Base-by-base conservation (phyloP, 805 yeast species). In the Metschnikowia cubensis region DNA sequence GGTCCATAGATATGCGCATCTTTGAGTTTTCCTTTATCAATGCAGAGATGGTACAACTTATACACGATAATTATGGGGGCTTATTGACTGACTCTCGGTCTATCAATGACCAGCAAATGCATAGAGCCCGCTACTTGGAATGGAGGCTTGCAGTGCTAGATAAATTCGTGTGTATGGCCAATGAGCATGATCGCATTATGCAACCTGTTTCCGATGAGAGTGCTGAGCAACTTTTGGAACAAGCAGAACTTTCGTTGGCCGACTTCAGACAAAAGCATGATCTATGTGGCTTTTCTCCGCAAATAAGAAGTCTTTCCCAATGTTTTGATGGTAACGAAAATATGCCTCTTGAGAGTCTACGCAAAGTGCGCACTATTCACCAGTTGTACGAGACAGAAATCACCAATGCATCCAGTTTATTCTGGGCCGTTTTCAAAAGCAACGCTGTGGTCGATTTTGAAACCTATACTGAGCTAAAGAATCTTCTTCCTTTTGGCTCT, bases 11-110 rank as follows among this genome's bases (percentile, higher is more conserved):
- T 40, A n/a, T 42, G 37, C 45, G 50, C 8, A 37, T 52, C n/a
- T 59, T 57, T 44, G 33, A 48, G 7, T 56, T 55, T 25, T 43
- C 48, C 6, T 57, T 60, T 22, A 42, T 50, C 13, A 45, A 48
- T 25, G 45, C 45, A 3, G 51, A 59, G 18, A 42, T 42, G 22
- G 52, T 62, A 2, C 46, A 53, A 31, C 32, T 37, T 7, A 35
- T 54, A 7, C 47, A 32, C 17, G 10, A 20, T 20, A 15, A 39
- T 10, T 49, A 42, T 31, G 54, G 52, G 15, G 41, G 39, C 17
- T 29, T 52, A 4, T 36, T 48, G 7, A 22, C 45, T 1, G 51
- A 46, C 31, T 14, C 33, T 1, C 14, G 13, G 14, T 3, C 35
- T 11, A 48, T 51, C 4, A 15, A 18, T 2, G 42, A 15, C 17